Base-by-base conservation (phyloP, 305 asterid genomes). In the Rubia occidens region DNA sequence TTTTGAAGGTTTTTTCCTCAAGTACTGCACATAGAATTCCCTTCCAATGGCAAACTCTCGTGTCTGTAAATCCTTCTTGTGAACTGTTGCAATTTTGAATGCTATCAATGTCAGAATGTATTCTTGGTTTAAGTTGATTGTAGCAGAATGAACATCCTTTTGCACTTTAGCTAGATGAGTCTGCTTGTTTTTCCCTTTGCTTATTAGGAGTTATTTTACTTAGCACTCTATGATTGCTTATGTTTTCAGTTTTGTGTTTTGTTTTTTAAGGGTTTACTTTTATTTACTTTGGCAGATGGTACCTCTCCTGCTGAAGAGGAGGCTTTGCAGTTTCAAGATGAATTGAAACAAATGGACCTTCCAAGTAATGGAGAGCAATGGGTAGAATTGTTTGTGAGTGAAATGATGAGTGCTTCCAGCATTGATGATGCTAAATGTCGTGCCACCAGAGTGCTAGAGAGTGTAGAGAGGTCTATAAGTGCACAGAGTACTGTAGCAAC, bases 401-500 rank as follows among this genome's bases (percentile, higher is more conserved):
- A 90, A 82, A 83, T 92, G 88, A 72, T 58, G 71, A 75, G 63
- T 71, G 89, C 98, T 75, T 76, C 82, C 47, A 90, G 82, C 79
- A 66, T 88, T 9, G 94, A 90, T 80, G 96, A 93, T 71, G 98
- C 96, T 67, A 87, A 79, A 79, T 62, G 76, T 69, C 88, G 96
- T 44, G 89, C 89, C 2, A 64, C 87, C 2, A 75, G 75, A 20
- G 81, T 90, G 64, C 76, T 93, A 67, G 90, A 85, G 84, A 79
- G 68, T 69, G 78, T 92, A 79, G 96, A 86, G 86, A 87, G 82
- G 79, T 85, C 94, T 69, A 88, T 92, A 76, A 78, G 74, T 14
- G 66, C 73, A 56, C 79, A 68, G 67, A 74, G 82, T 77, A 81
- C 78, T 68, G 83, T 83, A 77, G 85, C 76, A 2, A 79, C 86